Conservation (phyloP, 2,329 filamentous ascomycete genomes). For the Zasmidium citrigriseum region DNA sequence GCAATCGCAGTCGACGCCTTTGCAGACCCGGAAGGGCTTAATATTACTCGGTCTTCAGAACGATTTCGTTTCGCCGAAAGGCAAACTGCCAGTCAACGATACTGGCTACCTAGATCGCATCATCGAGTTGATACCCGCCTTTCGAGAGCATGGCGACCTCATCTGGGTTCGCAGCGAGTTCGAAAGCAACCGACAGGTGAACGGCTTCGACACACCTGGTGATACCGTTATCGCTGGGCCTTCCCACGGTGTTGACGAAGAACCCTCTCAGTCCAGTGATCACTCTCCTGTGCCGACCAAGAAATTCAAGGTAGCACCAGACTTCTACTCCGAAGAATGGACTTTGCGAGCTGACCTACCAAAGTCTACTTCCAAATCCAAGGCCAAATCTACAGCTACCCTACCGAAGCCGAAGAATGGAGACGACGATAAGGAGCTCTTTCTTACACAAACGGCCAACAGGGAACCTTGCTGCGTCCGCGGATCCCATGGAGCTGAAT, state of each 20-base stretch:
- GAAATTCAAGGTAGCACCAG: constrained; percentile 15
- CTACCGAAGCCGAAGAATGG: constrained; percentile 14
- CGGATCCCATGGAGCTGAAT: constrained; percentile 50
- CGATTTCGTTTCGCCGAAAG: constrained; percentile 74
- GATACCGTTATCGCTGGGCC: constrained; percentile 28
- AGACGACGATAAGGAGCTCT: constrained; percentile 49
- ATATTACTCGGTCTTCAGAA: constrained; percentile 87
- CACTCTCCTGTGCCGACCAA: constrained; percentile 1
- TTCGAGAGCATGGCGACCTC: constrained; percentile 71
- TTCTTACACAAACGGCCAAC: constrained; percentile 41
- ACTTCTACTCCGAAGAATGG: neutral
- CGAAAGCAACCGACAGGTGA: constrained; percentile 34
- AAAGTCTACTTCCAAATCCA: constrained; percentile 1
- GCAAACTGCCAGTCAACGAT: constrained; percentile 64
- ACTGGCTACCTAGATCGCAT: constrained; percentile 69
- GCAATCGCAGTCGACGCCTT: constrained; percentile 49
- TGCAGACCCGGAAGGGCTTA: constrained; percentile 68
- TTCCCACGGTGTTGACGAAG: neutral
- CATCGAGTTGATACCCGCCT: constrained; percentile 66
- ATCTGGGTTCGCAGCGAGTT: constrained; percentile 85
- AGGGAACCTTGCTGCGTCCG: constrained; percentile 45
- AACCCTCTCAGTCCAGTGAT: neutral
- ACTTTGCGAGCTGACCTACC: constrained; percentile 4
- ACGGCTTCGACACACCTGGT: constrained; percentile 21
- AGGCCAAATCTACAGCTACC: constrained; percentile 4